Evolutionary conservation across 176 grass and related monocot species (phyloP).

Genomic region (Guadua angustifolia): DNA sequence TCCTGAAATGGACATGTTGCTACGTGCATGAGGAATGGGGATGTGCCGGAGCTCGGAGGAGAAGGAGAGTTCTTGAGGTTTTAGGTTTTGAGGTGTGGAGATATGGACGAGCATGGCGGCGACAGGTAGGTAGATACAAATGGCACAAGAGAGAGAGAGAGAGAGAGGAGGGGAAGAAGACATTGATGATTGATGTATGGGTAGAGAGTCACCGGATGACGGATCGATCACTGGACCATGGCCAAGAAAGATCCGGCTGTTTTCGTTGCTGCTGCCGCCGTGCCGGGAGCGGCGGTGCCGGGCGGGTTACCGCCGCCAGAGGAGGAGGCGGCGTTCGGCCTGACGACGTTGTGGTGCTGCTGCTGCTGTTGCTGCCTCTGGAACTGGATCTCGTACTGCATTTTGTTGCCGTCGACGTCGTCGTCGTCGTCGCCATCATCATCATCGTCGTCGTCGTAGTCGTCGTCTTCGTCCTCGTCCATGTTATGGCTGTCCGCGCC

Average conservation of each 20-base stretch:
- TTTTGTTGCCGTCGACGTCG: constrained; percentile 65
- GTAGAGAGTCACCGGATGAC: constrained; percentile 41
- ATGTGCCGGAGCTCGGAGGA: constrained; percentile 38
- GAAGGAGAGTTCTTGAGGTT: constrained; percentile 38
- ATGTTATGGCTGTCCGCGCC: constrained; percentile 67
- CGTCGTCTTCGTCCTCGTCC: constrained; percentile 60
- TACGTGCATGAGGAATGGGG: constrained; percentile 50
- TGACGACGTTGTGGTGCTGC: constrained; percentile 52
- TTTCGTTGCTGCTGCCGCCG: constrained; percentile 57
- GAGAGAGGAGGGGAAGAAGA: constrained; percentile 11
- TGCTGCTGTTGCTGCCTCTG: constrained; percentile 58
- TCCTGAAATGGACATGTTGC: constrained; percentile 44
- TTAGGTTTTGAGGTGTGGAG: constrained; percentile 48
- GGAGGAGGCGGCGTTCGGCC: constrained; percentile 46
- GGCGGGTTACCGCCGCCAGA: constrained; percentile 40
- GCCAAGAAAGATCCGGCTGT: constrained; percentile 86
- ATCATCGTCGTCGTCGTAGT: constrained; percentile 57
- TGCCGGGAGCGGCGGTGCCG: constrained; percentile 43
- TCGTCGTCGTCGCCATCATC: constrained; percentile 63
- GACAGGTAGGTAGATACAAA: constrained; percentile 70
- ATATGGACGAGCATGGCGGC: constrained; percentile 38
- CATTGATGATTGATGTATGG: constrained; percentile 33
- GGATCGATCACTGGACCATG: constrained; percentile 79
- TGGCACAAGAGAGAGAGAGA: constrained; percentile 42
- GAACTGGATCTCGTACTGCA: constrained; percentile 93